These are phyloP conservation scores for Fusarium citri DNA, from an alignment of 2,329 filamentous ascomycete genomes.

Conservation along the genomic window DNA sequence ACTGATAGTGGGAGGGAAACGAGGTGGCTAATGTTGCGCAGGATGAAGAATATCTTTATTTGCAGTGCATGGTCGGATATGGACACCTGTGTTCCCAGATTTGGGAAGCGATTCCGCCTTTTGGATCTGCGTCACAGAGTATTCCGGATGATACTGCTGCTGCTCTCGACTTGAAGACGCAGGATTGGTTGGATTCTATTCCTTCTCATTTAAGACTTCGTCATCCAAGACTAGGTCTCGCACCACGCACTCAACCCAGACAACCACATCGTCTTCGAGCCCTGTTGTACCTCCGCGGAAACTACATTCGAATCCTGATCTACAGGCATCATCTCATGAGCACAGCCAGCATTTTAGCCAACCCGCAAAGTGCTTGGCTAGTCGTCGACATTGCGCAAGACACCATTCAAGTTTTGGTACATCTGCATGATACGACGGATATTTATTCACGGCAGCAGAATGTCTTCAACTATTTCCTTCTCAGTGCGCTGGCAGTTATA, in stretches of 20 bases:
- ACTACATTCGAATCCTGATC: slow-evolving; percentile 58
- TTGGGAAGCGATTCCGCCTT: slow-evolving; percentile 57
- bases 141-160: slow-evolving; percentile 55
- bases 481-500: slow-evolving; percentile 48
- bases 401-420: slow-evolving; percentile 45
- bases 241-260: slow-evolving; percentile 48
- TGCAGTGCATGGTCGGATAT: slow-evolving; percentile 62
- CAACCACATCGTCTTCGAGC: slow-evolving; percentile 56
- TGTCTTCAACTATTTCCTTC: slow-evolving; percentile 47
- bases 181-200: slow-evolving; percentile 60
- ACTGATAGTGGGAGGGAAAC: fast-evolving
- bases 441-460: slow-evolving; percentile 47
- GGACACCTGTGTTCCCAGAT: slow-evolving; percentile 59
- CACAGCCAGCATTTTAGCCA: slow-evolving; percentile 51
- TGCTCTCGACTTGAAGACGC: slow-evolving; percentile 56
- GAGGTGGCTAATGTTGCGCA: background rate
- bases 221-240: slow-evolving; percentile 52
- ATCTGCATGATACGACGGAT: slow-evolving; percentile 44
- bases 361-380: slow-evolving; percentile 51
- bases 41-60: slow-evolving; percentile 53
- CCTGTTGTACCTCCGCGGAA: slow-evolving; percentile 58
- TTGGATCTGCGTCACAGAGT: slow-evolving; percentile 50
- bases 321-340: slow-evolving; percentile 57
- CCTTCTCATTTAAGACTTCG: slow-evolving; percentile 54
- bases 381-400: slow-evolving; percentile 53